Evolutionary conservation across 2,329 filamentous ascomycete genomes (phyloP), one percentile per base, ranked within the genome.

Genomic region (Chaetomiaceae sp.): DNA sequence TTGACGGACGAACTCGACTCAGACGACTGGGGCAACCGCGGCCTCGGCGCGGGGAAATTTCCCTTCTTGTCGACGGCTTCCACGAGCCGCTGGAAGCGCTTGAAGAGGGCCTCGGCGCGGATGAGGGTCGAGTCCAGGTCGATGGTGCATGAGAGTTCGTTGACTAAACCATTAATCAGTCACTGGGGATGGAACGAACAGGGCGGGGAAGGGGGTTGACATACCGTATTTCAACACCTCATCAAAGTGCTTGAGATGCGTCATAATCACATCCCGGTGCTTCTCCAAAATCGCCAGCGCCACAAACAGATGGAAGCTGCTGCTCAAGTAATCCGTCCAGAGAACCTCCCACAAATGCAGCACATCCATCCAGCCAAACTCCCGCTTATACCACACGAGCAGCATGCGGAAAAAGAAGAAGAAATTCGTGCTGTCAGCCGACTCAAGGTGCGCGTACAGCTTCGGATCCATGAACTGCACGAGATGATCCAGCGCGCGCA

Each of bases 351-450:
- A 99, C 4, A 99, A 75, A 17, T 88, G 82, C 31, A 97, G 74
- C 11, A 96, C 83, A 65, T 97, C 91, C 44, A 80, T 69, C 89
- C 92, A 99, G 61, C 84, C 81, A 64, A 99, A 99, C 71, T 99
- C 94, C 44, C 94, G 87, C 76, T 99, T 99, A 71, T 94, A 99
- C 94, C 94, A 99, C 9, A 99, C 94, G 1, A 99, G 78, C 31
- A 99, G 78, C 94, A 97, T 97, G 56, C 94, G 88, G 82, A 97
- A 99, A 77, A 99, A 97, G 76, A 99, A 99, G 73, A 99, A 99
- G 72, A 99, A 99, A 69, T 99, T 99, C 22, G 94, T 99, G 65
- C 88, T 95, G 65, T 99, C 95, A 19, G 91, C 89, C 15, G 82
- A 85, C 69, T 95, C 84, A 0, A 99, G 81, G 64, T 99, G 94